phyloP scores from a whole-genome alignment of 768 basidiomycete species.

The Pisolithus albus region DNA sequence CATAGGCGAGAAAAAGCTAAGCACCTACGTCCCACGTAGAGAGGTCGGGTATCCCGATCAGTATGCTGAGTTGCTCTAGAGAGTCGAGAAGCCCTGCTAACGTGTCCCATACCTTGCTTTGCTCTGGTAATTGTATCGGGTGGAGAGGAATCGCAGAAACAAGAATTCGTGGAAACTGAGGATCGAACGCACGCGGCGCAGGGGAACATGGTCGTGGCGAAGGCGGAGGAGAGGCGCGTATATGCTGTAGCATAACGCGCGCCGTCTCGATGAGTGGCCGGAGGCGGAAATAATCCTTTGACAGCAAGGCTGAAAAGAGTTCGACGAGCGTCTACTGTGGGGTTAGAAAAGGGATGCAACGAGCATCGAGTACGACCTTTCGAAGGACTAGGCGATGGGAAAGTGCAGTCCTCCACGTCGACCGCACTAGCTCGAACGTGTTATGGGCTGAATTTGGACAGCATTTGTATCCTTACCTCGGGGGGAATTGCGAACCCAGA shows the following conservation, averaged over 20 bases:
- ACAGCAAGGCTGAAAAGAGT: conserved; percentile 18
- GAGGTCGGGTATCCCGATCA: conserved; percentile 40
- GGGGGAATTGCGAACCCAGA: conserved; percentile 48
- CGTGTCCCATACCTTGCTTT: conserved; percentile 45
- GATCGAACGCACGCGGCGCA: conserved; percentile 55
- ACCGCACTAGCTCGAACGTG: conserved; percentile 32
- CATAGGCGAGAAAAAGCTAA: neutral
- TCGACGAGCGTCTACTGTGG: conserved; percentile 18
- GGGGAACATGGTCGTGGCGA: conserved; percentile 39
- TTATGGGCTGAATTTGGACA: neutral
- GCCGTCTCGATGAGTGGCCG: conserved; percentile 13
- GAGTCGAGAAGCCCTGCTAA: conserved; percentile 46
- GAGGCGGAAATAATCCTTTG: conserved; percentile 21
- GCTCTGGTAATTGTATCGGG: conserved; percentile 44
- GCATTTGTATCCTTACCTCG: conserved; percentile 28
- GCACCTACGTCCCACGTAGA: conserved; percentile 56
- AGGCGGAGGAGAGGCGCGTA: conserved; percentile 25
- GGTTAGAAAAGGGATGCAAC: conserved; percentile 4
- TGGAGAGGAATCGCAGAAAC: conserved; percentile 65
- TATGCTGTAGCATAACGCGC: conserved; percentile 10
- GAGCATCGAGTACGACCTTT: conserved; percentile 34
- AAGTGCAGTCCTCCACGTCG: conserved; percentile 46
- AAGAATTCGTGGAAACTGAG: conserved; percentile 55
- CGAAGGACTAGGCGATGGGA: conserved; percentile 49
- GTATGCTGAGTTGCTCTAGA: conserved; percentile 43